phyloP scores from a whole-genome alignment of 768 basidiomycete genomes.

The Termitomyces sp. region DNA sequence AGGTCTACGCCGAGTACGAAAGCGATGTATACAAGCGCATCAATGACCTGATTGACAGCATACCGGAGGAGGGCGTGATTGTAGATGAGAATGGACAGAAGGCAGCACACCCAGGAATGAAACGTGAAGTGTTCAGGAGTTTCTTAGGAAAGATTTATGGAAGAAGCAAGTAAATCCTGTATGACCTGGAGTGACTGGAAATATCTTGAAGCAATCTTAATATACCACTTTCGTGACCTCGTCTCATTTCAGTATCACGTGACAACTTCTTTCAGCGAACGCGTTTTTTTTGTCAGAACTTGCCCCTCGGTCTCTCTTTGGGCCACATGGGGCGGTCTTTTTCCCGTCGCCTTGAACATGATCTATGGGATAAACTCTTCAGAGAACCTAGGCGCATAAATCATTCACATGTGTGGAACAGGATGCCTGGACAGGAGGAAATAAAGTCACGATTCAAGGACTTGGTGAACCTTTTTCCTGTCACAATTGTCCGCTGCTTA shows the following conservation, averaged over 20 bases:
- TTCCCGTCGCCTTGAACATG: neutral
- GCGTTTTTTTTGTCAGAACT: neutral
- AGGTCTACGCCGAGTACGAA: constrained; percentile 76
- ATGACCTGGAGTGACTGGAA: neutral
- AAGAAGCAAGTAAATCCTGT: constrained; percentile 43
- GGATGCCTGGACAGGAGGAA: no score
- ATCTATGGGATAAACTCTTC: neutral
- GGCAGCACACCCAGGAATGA: constrained; percentile 31
- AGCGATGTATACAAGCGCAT: constrained; percentile 63
- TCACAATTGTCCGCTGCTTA: no score
- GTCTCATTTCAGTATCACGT: neutral
- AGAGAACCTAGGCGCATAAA: neutral
- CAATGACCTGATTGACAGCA: constrained; percentile 61
- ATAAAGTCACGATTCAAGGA: no score
- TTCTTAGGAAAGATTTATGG: constrained; percentile 87
- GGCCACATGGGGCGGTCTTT: neutral
- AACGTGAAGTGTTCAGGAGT: constrained; percentile 69
- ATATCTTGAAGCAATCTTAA: neutral
- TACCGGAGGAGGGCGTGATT: constrained; percentile 51
- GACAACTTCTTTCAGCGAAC: neutral
- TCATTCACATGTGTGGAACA: no score
- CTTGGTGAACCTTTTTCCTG: neutral
- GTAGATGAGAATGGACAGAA: constrained; percentile 24
- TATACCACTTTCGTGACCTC: neutral
- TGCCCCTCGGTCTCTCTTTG: neutral